Conservation (phyloP, 139 green algal genomes). For the Micromonas commoda region DNA sequence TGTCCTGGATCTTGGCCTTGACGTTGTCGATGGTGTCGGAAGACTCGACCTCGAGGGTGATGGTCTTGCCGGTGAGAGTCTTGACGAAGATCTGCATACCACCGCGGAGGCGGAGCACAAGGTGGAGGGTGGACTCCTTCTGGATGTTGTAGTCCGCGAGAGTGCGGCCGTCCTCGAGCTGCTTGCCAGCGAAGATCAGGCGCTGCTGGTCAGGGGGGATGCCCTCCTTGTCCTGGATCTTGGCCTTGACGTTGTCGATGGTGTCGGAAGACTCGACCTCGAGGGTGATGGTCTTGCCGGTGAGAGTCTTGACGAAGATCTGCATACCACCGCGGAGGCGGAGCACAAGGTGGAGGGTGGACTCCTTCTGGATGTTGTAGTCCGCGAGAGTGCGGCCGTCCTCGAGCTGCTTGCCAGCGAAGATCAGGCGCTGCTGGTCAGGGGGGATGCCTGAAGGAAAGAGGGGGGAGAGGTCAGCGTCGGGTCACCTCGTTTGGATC, state of each 20-base stretch:
- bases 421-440: conserved; percentile 95
- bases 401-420: conserved; percentile 96
- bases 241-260: conserved; percentile 51
- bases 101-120: conserved; percentile 93
- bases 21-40: conserved; percentile 48
- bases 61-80: conserved; percentile 89
- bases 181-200: conserved; percentile 91
- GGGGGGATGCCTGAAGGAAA: conserved; percentile 60
- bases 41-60: conserved; percentile 80
- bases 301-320: conserved; percentile 87
- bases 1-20: conserved; percentile 59
- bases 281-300: conserved; percentile 91
- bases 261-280: conserved; percentile 62
- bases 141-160: conserved; percentile 95
- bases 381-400: conserved; percentile 89
- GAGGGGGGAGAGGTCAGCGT: neutral
- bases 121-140: conserved; percentile 96
- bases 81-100: conserved; percentile 97
- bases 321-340: conserved; percentile 81
- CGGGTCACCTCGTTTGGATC: neutral
- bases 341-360: conserved; percentile 50
- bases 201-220: conserved; percentile 92
- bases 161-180: conserved; percentile 87
- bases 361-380: conserved; percentile 97
- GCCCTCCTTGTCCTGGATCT: conserved; percentile 58